phyloP scores from a whole-genome alignment of 345 rosid genomes.

The Crucihimalaya himalaica region DNA sequence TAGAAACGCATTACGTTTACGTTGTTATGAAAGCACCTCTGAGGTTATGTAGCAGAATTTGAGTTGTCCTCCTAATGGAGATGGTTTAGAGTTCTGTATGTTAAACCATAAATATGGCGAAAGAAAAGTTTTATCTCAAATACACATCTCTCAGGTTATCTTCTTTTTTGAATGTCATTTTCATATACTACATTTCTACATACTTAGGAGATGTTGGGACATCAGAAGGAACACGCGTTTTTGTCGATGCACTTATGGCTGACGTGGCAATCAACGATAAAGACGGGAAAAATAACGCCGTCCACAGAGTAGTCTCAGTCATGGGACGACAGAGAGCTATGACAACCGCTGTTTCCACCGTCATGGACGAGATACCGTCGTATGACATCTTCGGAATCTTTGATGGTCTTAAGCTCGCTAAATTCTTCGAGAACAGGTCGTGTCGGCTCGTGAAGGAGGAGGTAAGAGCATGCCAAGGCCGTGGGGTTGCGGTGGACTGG shows the following conservation, averaged over 20 bases:
- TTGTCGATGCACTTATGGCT: constrained; percentile 20
- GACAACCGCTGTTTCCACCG: constrained; percentile 40
- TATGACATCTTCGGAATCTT: constrained; percentile 38
- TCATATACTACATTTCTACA: constrained; percentile 9
- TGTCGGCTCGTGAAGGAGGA: constrained; percentile 35
- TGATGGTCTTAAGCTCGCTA: constrained; percentile 31
- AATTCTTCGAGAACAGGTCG: constrained; percentile 29
- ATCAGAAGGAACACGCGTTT: neutral
- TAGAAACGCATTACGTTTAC: constrained; percentile 33
- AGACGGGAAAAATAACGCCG: constrained; percentile 22
- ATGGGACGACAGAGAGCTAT: constrained; percentile 43
- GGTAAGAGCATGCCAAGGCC: constrained; percentile 15
- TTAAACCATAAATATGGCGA: constrained; percentile 26
- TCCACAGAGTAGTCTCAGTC: constrained; percentile 38
- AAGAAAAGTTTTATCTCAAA: constrained; percentile 25
- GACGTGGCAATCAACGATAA: constrained; percentile 19
- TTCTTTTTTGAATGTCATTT: constrained; percentile 4
- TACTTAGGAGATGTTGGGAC: constrained; percentile 31
- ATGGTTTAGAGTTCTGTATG: constrained; percentile 5
- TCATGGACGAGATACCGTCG: constrained; percentile 33
- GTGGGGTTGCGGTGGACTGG: constrained; percentile 23
- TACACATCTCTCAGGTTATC: constrained; percentile 14
- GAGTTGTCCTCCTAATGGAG: constrained; percentile 19
- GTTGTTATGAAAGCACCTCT: constrained; percentile 35
- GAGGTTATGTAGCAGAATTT: constrained; percentile 36